Conservation (phyloP, 2,329 filamentous ascomycete species). For the Neonectria magnoliae region DNA sequence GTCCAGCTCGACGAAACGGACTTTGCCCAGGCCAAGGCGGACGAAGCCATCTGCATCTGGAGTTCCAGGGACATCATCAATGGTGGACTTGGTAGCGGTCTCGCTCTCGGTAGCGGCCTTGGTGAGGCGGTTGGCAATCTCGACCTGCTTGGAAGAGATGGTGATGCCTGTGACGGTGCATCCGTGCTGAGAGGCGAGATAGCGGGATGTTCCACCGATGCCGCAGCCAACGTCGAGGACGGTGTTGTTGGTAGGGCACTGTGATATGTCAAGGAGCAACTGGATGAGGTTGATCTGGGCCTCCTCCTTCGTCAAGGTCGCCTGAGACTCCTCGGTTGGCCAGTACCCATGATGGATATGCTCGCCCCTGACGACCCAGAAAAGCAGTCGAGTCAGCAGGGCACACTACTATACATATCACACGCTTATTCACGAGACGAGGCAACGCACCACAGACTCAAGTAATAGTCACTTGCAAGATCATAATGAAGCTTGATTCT, state of each 20-base stretch:
- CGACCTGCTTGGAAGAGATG: conserved; percentile 68
- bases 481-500: conserved; percentile 70
- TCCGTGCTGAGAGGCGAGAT: conserved; percentile 61
- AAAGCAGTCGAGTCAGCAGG: conserved; percentile 10
- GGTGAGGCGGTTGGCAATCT: conserved; percentile 64
- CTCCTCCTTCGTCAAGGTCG: conserved; percentile 64
- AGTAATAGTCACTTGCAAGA: conserved; percentile 69
- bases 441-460: conserved; percentile 63
- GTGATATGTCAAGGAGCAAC: conserved; percentile 57
- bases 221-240: conserved; percentile 71
- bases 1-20: conserved; percentile 67
- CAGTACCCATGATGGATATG: conserved; percentile 73
- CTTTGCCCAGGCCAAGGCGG: conserved; percentile 55
- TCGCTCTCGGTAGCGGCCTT: conserved; percentile 30
- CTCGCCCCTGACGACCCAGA: conserved; percentile 59
- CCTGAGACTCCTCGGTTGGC: conserved; percentile 55
- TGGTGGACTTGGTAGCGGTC: conserved; percentile 22
- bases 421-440: neutral
- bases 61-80: neutral
- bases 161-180: conserved; percentile 68
- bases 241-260: conserved; percentile 31
- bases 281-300: conserved; percentile 67
- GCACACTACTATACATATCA: neutral
- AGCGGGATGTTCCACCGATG: conserved; percentile 67
- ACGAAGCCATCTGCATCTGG: conserved; percentile 48